Conservation (phyloP, 148 eudicot species). For the Rhododendron vialii region DNA sequence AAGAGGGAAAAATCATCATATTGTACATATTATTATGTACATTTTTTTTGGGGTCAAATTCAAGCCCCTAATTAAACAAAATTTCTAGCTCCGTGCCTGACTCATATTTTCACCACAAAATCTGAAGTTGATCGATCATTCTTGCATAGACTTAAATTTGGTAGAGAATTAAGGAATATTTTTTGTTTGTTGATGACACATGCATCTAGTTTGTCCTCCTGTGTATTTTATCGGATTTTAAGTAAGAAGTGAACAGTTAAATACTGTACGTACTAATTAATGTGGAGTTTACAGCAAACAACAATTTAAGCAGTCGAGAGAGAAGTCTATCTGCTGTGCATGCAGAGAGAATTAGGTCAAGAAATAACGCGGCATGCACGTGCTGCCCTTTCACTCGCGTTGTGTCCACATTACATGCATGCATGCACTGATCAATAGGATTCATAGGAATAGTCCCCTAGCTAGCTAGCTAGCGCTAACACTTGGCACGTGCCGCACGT, state of each 20-base stretch:
- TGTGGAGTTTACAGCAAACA: background rate
- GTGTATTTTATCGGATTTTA: background rate
- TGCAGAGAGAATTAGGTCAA: background rate
- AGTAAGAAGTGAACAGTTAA: too few relatives aligned
- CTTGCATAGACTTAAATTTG: background rate
- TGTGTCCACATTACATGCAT: too few relatives aligned
- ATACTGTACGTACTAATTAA: too few relatives aligned
- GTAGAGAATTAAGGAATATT: background rate
- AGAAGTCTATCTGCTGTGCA: too few relatives aligned
- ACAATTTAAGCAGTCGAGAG: too few relatives aligned
- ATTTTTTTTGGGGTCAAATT: too few relatives aligned
- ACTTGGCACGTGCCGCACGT: constrained; percentile 4
- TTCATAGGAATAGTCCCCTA: background rate
- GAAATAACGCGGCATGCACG: background rate
- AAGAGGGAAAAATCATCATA: too few relatives aligned
- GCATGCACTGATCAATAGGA: background rate
- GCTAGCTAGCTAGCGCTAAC: background rate
- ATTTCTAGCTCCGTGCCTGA: too few relatives aligned
- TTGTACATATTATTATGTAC: too few relatives aligned
- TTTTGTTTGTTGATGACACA: background rate
- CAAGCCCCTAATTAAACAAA: too few relatives aligned
- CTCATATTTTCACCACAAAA: too few relatives aligned
- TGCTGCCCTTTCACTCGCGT: background rate
- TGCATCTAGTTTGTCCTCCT: background rate
- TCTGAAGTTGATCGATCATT: too few relatives aligned